Base-by-base conservation (phyloP, 306 rosid species). In the Lagenaria siceraria region DNA sequence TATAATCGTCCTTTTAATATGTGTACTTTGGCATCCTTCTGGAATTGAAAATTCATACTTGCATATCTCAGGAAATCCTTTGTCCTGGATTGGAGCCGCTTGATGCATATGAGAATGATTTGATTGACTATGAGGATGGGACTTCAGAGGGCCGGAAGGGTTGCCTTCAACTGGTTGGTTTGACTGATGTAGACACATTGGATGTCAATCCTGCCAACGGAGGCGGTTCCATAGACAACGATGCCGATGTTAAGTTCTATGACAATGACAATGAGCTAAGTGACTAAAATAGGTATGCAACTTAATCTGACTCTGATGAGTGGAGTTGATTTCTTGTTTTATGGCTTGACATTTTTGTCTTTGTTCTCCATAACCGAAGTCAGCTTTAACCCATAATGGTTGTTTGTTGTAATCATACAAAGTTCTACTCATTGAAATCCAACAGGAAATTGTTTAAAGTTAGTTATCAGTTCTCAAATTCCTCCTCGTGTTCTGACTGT, bases 221-320 rank as follows among this genome's bases (percentile, higher is more conserved):
- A n/a, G 89, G 82, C 51, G 88, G 79, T 12, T 87, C 87, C 78
- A 81, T 86, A 12, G 94, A 90, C 3, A 86, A 90, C 38, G 96
- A 91, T 36, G 93, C 89, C 31, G 90, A 88, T 79, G 69, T 94
- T 36, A 88, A 92, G 84, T 94, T 89, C 81, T 90, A 90, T 76
- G 89, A 85, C 7, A 87, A 90, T 76, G 89, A 85, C 7, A 87
- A 87, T 87, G 92, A 87, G 76, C 48, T 88, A 77, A 90, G 96
- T 79, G 97, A 90, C 66, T 87, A 85, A 80, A 74, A 63, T 46
- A 60, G 64, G 56, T 80, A 54, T 63, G 59, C 27, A 80, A 13
- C 80, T 77, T 78, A 36, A 64, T 60, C 60, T 66, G 70, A 80
- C 81, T 10, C 53, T 56, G 54, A 68, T 13, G 55, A 68, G 54